These are phyloP conservation scores for Narthecium ossifragum DNA, from an alignment of 106 monocot species.

Conservation along the genomic window DNA sequence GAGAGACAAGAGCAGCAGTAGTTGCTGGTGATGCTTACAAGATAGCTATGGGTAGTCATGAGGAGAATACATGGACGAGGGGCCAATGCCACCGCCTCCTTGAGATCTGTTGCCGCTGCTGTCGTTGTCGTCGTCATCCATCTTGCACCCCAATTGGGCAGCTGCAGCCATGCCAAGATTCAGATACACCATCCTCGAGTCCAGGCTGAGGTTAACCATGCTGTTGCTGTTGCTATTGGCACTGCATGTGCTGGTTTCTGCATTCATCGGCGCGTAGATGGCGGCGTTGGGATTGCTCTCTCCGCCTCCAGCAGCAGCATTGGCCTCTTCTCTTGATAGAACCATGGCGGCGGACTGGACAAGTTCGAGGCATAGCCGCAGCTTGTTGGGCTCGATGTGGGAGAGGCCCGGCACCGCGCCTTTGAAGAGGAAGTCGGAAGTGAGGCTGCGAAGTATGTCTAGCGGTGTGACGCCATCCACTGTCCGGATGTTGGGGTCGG, in stretches of 20 bases:
- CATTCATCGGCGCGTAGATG: slow-evolving; percentile 30
- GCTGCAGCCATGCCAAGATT: slow-evolving; percentile 77
- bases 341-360: slow-evolving; percentile 86
- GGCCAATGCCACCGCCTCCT: slow-evolving; percentile 31
- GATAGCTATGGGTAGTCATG: slow-evolving; percentile 50
- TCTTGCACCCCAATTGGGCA: slow-evolving; percentile 40
- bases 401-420: slow-evolving; percentile 77
- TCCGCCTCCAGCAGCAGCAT: slow-evolving; percentile 4
- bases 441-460: slow-evolving; percentile 77
- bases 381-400: slow-evolving; percentile 94
- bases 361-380: slow-evolving; percentile 82
- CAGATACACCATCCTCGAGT: slow-evolving; percentile 83
- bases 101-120: slow-evolving; percentile 26
- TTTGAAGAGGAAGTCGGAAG: slow-evolving; percentile 91
- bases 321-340: slow-evolving; percentile 58
- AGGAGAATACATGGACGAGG: slow-evolving; percentile 42
- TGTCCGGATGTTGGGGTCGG: slow-evolving; percentile 77
- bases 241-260: slow-evolving; percentile 17
- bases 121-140: slow-evolving; percentile 37
- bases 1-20: neutral
- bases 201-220: slow-evolving; percentile 48
- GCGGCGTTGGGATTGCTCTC: slow-evolving; percentile 12
- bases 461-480: slow-evolving; percentile 80
- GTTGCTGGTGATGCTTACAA: slow-evolving; percentile 25
- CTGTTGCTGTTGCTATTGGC: slow-evolving; percentile 26